These are phyloP conservation scores for Aspergillus chevalieri DNA, from an alignment of 2,329 filamentous ascomycete species.

Conservation along the genomic window DNA sequence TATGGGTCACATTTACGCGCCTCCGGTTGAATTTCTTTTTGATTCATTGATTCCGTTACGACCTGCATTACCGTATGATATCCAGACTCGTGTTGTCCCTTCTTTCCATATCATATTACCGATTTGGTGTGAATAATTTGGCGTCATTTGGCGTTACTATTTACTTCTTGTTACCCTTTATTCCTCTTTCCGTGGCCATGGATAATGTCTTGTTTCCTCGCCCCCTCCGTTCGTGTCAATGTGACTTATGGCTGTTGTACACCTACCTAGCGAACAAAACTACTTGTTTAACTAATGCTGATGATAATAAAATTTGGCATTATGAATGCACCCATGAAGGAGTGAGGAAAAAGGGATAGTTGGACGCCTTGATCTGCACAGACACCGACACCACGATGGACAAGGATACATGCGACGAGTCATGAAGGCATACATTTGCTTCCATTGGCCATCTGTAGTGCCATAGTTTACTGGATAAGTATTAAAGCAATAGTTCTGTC, in stretches of 20 bases:
- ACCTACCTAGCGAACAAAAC: not conserved
- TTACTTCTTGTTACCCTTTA: constrained; percentile 5
- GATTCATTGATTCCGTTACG: constrained; percentile 12
- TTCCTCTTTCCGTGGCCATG: constrained; percentile 7
- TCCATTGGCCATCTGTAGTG: too few species aligned
- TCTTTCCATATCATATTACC: constrained; percentile 11
- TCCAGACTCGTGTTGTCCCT: constrained; percentile 16
- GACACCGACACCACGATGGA: too few species aligned
- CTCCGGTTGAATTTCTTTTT: constrained; percentile 16
- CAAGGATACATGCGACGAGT: too few species aligned
- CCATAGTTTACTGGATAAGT: too few species aligned
- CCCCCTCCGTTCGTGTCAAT: constrained; percentile 3
- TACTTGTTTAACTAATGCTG: constrained; percentile 3
- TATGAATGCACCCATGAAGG: not conserved
- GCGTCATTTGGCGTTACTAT: constrained; percentile 20
- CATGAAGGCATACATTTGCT: too few species aligned
- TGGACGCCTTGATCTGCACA: not conserved
- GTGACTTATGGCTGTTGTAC: not conserved
- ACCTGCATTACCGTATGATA: constrained; percentile 23
- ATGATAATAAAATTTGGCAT: constrained; percentile 1
- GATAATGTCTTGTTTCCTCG: constrained; percentile 8
- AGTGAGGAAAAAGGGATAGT: not conserved
- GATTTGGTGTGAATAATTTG: constrained; percentile 26
- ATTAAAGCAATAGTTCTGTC: too few species aligned
- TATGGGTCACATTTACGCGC: constrained; percentile 26